These are phyloP conservation scores for Eimeria zaria DNA, from an alignment of 169 alveolate species.

Conservation along the genomic window DNA sequence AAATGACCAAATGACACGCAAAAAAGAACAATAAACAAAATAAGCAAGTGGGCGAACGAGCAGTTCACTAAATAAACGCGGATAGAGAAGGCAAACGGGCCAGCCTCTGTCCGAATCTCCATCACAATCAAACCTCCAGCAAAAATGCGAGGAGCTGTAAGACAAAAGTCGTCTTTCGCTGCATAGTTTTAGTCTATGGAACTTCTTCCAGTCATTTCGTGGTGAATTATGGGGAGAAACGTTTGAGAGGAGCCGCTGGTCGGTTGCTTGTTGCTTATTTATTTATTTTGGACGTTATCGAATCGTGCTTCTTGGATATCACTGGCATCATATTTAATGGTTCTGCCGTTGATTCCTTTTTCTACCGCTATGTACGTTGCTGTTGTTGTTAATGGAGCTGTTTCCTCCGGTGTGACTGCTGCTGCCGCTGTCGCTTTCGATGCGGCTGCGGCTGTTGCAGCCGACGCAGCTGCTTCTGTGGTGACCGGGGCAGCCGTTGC, in stretches of 20 bases:
- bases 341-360: neutral
- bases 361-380: neutral
- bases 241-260: neutral
- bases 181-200: neutral
- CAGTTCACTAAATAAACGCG: neutral
- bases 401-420: neutral
- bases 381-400: neutral
- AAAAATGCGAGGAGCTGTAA: neutral
- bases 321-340: neutral
- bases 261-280: neutral
- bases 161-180: neutral
- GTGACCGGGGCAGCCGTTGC: too few species aligned
- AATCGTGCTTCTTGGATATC: neutral
- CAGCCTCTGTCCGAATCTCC: neutral
- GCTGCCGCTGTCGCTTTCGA: neutral
- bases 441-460: neutral
- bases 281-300: neutral
- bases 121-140: neutral
- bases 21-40: neutral
- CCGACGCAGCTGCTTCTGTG: too few species aligned
- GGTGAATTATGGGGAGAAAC: neutral
- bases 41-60: neutral
- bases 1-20: neutral
- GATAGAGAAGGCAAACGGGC: neutral
- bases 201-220: neutral